Base-by-base conservation (phyloP, 108 stramenopile genomes). In the Skeletonema marinoi region DNA sequence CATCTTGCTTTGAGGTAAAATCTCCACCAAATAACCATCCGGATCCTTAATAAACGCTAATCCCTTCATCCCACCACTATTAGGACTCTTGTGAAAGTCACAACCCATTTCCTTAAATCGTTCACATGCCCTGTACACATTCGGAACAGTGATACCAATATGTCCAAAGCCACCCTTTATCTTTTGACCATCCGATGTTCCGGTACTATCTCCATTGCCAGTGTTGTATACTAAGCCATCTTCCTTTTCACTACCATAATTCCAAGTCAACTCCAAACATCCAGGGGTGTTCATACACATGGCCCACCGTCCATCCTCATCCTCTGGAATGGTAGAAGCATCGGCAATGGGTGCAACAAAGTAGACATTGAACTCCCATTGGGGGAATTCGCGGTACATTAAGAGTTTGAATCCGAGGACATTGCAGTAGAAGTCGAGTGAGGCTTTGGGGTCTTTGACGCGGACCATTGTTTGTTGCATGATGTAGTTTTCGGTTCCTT, bases 401-500 rank as follows among this genome's bases (percentile, higher is more conserved):
- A 86, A 70, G 59, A 86, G 71, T 39, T 54, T 65, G 60, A 86
- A 86, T 3, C 85, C 85, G 19, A 86, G 65, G 4, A 84, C 69
- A 25, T 86, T 73, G 66, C 82, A 84, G 86, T 92, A 96, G 75
- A 96, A 95, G 14, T 85, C 76, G 64, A 96, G 67, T 31, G 74
- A 73, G n/a, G 82, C 80, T 17, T 78, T 71, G 31, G 90, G 86
- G 82, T 96, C 93, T 50, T 89, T 90, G 11, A 96, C 82, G 9
- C 93, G 87, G 4, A 96, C 70, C 94, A 96, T 96, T 16, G 89
- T 93, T 75, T 98, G 97, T 60, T 93, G 92, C 90, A 92, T 91
- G 35, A 91, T 78, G 58, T 73, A 91, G 58, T 91, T 88, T 61
- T 90, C 86, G 3, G 92, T 93, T 19, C 82, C 87, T 50, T 50